Evolutionary conservation across 2,329 filamentous ascomycete species (phyloP), one percentile per base, ranked within the genome.

Genomic region (Microcyclospora tardicrescens): DNA sequence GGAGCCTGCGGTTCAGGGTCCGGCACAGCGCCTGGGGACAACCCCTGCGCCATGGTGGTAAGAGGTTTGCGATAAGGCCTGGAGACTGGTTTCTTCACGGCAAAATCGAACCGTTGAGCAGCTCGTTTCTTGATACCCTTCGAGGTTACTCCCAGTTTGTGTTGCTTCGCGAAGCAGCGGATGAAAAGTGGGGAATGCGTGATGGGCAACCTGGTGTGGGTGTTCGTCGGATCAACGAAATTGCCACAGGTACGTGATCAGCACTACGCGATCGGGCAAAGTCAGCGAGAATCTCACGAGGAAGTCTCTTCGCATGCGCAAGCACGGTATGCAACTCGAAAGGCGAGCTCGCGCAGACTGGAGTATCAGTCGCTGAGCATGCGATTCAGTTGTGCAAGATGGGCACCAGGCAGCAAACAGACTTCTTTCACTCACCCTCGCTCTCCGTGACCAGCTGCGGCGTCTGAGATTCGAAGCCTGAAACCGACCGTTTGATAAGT

Each of bases 131-230:
- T 63, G 48, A 69, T 62, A 16, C 56, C 61, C 47, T 61, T 66
- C 39, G 63, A 58, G 24, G 60, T 60, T 37, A 62, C 60, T 28
- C 56, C 54, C 29, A 68, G 59, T 44, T 67, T 63, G 54, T 67
- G 61, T 52, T 66, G 65, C 44, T 59, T 63, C 39, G 64, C 65
- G 54, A 50, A 59, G 46, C 51, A 61, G 58, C 74, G 71, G 60
- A 79, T 66, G 61, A 81, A 79, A 53, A 81, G 72, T 64, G 75
- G 76, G 49, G 77, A 82, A 77, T 81, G 77, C 77, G 53, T 56
- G 41, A 38, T 57, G 49, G 50, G 19, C 19, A 24, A 24, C 19
- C 19, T 24, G 19, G 8, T 24, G 19, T 24, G 19, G 19, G 19
- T 24, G 19, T 24, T 8, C 19, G 19, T 24, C 8, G 19, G 19